Evolutionary conservation across 768 basidiomycete species (phyloP).

Genomic region (Boletus pseudopeckii): DNA sequence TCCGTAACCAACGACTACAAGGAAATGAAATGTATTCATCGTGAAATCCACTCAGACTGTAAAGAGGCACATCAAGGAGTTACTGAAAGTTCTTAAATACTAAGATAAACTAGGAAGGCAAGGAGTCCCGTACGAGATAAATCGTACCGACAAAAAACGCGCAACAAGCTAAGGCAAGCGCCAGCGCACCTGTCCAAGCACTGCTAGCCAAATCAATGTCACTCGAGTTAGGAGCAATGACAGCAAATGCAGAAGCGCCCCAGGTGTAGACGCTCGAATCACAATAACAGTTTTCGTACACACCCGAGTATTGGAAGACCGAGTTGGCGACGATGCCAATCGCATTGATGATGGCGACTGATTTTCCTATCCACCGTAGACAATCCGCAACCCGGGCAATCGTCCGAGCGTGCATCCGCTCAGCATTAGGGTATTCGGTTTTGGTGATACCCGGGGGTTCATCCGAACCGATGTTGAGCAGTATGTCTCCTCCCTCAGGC

Average conservation of each 20-base stretch:
- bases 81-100: not conserved
- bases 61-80: too few species aligned
- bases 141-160: slow-evolving; percentile 28
- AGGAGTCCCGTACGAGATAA: slow-evolving; percentile 25
- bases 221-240: slow-evolving; percentile 15
- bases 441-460: not conserved
- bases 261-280: slow-evolving; percentile 22
- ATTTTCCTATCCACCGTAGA: slow-evolving; percentile 28
- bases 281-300: slow-evolving; percentile 31
- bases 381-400: slow-evolving; percentile 3
- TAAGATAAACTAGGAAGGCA: slow-evolving; percentile 5
- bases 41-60: too few species aligned
- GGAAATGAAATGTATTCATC: too few species aligned
- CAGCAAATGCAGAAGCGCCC: slow-evolving; percentile 27
- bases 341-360: slow-evolving; percentile 29
- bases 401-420: not conserved
- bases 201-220: slow-evolving; percentile 27
- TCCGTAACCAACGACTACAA: too few species aligned
- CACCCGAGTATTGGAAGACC: slow-evolving; percentile 28
- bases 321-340: slow-evolving; percentile 25
- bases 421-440: not conserved
- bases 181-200: slow-evolving; percentile 39
- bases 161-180: slow-evolving; percentile 26
- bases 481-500: not conserved
- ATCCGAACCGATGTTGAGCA: not conserved